Evolutionary conservation across 106 monocot genomes (phyloP).

Genomic region (Triglochin maritima): DNA sequence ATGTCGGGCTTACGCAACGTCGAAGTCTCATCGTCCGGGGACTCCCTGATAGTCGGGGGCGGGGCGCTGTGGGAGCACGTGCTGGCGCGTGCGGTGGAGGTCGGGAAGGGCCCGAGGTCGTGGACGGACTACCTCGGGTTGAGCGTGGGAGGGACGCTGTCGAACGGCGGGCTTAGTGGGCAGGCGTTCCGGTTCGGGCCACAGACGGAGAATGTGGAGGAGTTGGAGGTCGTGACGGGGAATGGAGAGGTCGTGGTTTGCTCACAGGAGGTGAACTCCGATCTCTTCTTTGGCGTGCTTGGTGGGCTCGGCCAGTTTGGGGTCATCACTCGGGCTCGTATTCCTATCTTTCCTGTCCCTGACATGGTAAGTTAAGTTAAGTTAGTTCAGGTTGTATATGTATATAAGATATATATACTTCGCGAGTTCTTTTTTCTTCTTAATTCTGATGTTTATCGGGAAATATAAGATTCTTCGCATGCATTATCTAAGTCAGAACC

Average conservation of each 20-base stretch:
- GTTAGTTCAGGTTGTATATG: too few relatives aligned
- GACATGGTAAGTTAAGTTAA: slow-evolving; percentile 20
- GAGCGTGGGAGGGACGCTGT: slow-evolving; percentile 88
- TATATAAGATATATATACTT: too few relatives aligned
- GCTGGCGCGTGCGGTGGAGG: slow-evolving; percentile 30
- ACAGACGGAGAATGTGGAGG: slow-evolving; percentile 60
- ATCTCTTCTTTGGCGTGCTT: slow-evolving; percentile 65
- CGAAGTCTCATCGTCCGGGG: neutral
- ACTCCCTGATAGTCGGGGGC: neutral
- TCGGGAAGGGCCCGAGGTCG: slow-evolving; percentile 48
- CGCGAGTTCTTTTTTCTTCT: too few relatives aligned
- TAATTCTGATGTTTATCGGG: too few relatives aligned
- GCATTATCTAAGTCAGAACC: too few relatives aligned
- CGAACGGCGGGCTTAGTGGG: slow-evolving; percentile 86
- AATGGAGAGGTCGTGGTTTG: slow-evolving; percentile 51
- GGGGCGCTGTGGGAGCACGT: slow-evolving; percentile 8
- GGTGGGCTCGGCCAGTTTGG: slow-evolving; percentile 97
- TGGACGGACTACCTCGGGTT: slow-evolving; percentile 90
- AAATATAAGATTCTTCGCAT: too few relatives aligned
- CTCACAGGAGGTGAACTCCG: slow-evolving; percentile 21
- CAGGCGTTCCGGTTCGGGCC: slow-evolving; percentile 77
- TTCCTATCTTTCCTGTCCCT: slow-evolving; percentile 50
- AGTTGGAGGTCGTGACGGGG: slow-evolving; percentile 74
- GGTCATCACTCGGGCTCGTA: slow-evolving; percentile 67
- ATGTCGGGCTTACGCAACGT: neutral